Conservation (phyloP, 208 protist genomes). For the Porcisia deanei region DNA sequence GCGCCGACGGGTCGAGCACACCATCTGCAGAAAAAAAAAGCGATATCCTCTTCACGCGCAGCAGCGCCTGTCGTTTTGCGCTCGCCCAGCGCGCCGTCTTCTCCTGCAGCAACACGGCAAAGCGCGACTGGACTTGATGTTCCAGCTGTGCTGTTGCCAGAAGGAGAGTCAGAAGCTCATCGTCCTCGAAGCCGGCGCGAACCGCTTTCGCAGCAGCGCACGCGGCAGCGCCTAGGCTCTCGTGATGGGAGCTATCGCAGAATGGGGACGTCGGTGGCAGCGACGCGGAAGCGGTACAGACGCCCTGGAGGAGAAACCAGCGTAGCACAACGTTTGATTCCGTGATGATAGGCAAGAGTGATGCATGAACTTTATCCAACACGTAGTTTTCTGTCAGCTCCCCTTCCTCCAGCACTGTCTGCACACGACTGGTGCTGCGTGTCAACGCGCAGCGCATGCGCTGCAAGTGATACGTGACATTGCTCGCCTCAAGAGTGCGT, state of each 20-base stretch:
- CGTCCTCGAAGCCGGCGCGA: slow-evolving; percentile 32
- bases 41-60: slow-evolving; percentile 72
- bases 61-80: slow-evolving; percentile 61
- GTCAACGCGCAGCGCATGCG: slow-evolving; percentile 47
- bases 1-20: slow-evolving; percentile 63
- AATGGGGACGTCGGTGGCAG: background rate
- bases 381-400: slow-evolving; percentile 94
- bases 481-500: slow-evolving; percentile 84
- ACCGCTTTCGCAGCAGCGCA: slow-evolving; percentile 39
- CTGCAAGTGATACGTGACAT: slow-evolving; percentile 72
- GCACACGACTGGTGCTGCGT: slow-evolving; percentile 39
- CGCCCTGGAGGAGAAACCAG: slow-evolving; percentile 94
- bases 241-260: slow-evolving; percentile 19
- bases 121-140: slow-evolving; percentile 90
- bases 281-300: slow-evolving; percentile 11
- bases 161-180: slow-evolving; percentile 90
- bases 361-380: slow-evolving; percentile 88
- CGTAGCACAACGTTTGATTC: slow-evolving; percentile 95
- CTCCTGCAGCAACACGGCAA: slow-evolving; percentile 82
- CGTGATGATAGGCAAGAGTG: slow-evolving; percentile 89
- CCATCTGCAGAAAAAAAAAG: slow-evolving; percentile 93
- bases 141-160: slow-evolving; percentile 95
- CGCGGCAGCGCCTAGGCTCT: slow-evolving; percentile 7
- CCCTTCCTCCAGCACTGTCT: slow-evolving; percentile 79
- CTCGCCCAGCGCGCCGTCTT: slow-evolving; percentile 92